A percentile compares a stretch with the other conserved stretches of the same genome.
Evolutionary conservation across 345 rosid species (phyloP).

Genomic region (Linum tenue): DNA sequence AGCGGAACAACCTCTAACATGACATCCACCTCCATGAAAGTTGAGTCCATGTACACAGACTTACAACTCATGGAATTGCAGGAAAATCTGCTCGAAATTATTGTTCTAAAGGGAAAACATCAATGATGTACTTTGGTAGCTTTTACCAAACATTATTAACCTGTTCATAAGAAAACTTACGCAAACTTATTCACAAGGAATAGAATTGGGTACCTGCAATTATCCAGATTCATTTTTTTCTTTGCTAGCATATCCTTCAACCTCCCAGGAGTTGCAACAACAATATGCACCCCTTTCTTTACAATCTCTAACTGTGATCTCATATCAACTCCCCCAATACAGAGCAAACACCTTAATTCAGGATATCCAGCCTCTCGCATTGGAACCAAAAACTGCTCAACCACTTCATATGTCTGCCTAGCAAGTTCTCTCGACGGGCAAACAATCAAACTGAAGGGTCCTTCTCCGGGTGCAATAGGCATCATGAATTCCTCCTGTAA

Average conservation of each 20-base stretch:
- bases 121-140: too few species aligned
- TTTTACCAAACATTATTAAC: too few species aligned
- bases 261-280: slow-evolving; percentile 93
- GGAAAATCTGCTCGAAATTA: too few species aligned
- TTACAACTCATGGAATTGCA: too few species aligned
- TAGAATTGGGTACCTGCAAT: slow-evolving; percentile 51
- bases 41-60: too few species aligned
- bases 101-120: too few species aligned
- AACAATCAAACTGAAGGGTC: slow-evolving; percentile 68
- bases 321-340: slow-evolving; percentile 93
- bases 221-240: slow-evolving; percentile 85
- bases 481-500: slow-evolving; percentile 88
- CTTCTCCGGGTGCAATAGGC: slow-evolving; percentile 79
- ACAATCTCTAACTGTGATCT: slow-evolving; percentile 79
- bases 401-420: slow-evolving; percentile 81
- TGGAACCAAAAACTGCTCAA: slow-evolving; percentile 63
- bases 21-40: too few species aligned
- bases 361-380: slow-evolving; percentile 58
- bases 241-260: slow-evolving; percentile 92
- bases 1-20: too few species aligned
- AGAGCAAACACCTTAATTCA: slow-evolving; percentile 62
- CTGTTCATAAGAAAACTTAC: not conserved
- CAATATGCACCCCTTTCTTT: slow-evolving; percentile 81
- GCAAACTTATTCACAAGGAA: not conserved
- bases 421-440: slow-evolving; percentile 94